A percentile compares a stretch with the other conserved stretches of the same genome.
Conservation (phyloP, 306 rosid genomes). For the Prunus davidiana region DNA sequence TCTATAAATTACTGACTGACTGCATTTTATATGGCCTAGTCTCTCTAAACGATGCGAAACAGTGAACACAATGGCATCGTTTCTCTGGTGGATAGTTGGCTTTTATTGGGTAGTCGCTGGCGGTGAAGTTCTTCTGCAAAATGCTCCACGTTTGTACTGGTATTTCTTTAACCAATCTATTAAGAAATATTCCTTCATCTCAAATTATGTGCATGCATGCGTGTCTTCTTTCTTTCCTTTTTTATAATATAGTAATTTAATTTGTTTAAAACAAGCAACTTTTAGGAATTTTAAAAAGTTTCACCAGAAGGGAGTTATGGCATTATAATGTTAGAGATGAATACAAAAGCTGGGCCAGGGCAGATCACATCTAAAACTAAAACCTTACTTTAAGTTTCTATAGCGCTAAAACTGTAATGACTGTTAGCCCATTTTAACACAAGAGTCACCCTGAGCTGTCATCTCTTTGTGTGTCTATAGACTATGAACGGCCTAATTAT, state of each 20-base stretch:
- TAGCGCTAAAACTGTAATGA: not conserved
- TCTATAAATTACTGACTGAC: slow-evolving; percentile 32
- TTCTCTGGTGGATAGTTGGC: slow-evolving; percentile 96
- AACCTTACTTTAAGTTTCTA: not conserved
- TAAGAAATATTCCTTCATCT: not conserved
- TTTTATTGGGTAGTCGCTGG: slow-evolving; percentile 96
- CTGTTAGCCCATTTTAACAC: not conserved
- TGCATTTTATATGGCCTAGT: slow-evolving; percentile 39
- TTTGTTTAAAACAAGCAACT: not conserved
- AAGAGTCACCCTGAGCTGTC: not conserved
- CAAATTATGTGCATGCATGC: not conserved
- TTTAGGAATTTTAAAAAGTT: not conserved
- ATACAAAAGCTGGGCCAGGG: not conserved
- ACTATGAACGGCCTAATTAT: not conserved
- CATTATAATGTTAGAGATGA: not conserved
- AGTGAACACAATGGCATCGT: slow-evolving; percentile 73
- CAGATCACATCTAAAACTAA: not conserved
- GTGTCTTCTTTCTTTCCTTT: not conserved
- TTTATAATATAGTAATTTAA: not conserved
- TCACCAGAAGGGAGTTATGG: not conserved
- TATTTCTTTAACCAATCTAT: slow-evolving; percentile 32
- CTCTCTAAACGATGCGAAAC: slow-evolving; percentile 72
- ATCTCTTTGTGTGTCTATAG: not conserved
- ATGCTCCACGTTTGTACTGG: slow-evolving; percentile 93
- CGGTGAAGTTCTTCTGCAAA: slow-evolving; percentile 56